Base-by-base conservation (phyloP, 1,284 basidiomycete species). In the Bjerkandera adusta region DNA sequence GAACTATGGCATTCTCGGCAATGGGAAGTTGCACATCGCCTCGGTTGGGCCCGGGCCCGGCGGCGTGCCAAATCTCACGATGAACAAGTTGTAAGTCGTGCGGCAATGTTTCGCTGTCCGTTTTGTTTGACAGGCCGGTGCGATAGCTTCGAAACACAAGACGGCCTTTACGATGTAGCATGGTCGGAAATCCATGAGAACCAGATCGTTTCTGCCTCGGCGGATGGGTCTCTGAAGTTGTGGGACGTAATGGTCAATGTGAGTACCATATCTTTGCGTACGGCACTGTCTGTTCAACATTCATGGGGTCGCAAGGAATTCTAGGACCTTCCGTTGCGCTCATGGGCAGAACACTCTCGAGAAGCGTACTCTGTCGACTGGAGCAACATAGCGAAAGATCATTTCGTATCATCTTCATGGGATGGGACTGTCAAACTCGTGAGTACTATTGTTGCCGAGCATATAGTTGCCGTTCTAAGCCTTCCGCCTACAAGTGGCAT, bases 341-440 rank as follows among this genome's bases (percentile, higher is more conserved):
- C 83, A 42, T 99, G 95, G 95, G 85, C 91, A 55, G 96, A 98
- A 67, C 96, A 99, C 64, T 79, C 83, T 5, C 80, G 87, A 36
- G 96, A 99, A 63, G 91, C 94, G 5, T 95, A 92, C 69, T 89
- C 88, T n/a, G 81, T 97, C 10, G 92, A 99, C 66, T 99, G 96
- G 96, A 95, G 89, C 54, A 98, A 97, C 65, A 68, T 97, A 49
- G 84, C 89, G 57, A 99, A 99, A 66, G 86, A 92, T 51, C 76
- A 81, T 1, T 98, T 99, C 65, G 81, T 81, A 4, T 94, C 92
- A 2, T 81, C 86, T 1, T 92, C 88, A 18, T 98, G 96, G 96
- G 96, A 99, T 63, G 92, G 91, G 24, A 82, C 77, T 3, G 79
- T 96, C 30, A 95, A 97, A 68, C 63, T 97, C 33, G 94, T 94